These are phyloP conservation scores for Lomentospora prolificans DNA, from an alignment of 2,329 filamentous ascomycete species.

Conservation along the genomic window DNA sequence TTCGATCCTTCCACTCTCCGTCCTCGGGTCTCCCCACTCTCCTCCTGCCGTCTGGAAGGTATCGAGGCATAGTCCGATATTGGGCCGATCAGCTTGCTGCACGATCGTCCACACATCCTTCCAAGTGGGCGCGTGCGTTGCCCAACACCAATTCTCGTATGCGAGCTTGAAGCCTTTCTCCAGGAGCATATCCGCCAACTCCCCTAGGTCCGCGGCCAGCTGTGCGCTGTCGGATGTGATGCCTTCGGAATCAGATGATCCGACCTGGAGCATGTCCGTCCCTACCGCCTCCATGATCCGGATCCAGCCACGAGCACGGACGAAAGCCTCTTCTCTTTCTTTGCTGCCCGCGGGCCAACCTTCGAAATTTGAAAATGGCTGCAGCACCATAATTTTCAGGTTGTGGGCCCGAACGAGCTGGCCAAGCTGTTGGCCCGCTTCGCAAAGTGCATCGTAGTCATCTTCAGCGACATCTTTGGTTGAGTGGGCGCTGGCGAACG, in stretches of 20 bases:
- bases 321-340: slow-evolving; percentile 53
- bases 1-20: slow-evolving; percentile 47
- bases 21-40: slow-evolving; percentile 65
- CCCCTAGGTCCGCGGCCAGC: slow-evolving; percentile 51
- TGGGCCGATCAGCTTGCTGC: slow-evolving; percentile 47
- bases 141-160: slow-evolving; percentile 81
- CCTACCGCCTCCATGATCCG: slow-evolving; percentile 60
- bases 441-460: slow-evolving; percentile 49
- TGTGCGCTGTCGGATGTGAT: slow-evolving; percentile 39
- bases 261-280: slow-evolving; percentile 60
- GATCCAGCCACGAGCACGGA: slow-evolving; percentile 56
- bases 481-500: slow-evolving; percentile 45
- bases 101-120: slow-evolving; percentile 61
- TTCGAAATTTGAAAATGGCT: slow-evolving; percentile 70
- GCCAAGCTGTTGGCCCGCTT: slow-evolving; percentile 44
- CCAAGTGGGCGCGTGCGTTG: slow-evolving; percentile 60
- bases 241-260: slow-evolving; percentile 51
- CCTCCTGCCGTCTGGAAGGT: slow-evolving; percentile 67
- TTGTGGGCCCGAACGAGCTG: slow-evolving; percentile 41
- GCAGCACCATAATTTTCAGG: slow-evolving; percentile 59
- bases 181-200: slow-evolving; percentile 53
- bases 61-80: slow-evolving; percentile 66
- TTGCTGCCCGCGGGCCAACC: slow-evolving; percentile 53
- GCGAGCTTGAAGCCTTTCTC: slow-evolving; percentile 50
- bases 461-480: slow-evolving; percentile 41